Evolutionary conservation across 2,329 filamentous ascomycete species (phyloP).

Genomic region (Parastagonospora nodorum): DNA sequence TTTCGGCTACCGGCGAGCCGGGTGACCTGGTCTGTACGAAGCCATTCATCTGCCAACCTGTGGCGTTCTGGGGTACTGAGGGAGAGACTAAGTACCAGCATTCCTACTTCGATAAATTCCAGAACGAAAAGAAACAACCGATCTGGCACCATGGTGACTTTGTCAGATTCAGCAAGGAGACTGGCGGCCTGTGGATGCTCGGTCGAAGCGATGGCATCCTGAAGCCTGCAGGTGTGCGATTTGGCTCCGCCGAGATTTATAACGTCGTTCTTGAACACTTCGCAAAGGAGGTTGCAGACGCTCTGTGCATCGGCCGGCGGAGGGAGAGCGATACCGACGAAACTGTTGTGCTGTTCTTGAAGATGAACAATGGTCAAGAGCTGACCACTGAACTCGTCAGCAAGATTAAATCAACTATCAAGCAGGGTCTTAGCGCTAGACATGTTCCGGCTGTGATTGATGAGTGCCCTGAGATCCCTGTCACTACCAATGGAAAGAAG

Average conservation of each 20-base stretch:
- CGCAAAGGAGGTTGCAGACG: conserved; percentile 76
- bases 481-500: conserved; percentile 96
- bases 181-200: conserved; percentile 85
- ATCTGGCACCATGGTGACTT: conserved; percentile 98
- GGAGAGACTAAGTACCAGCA: conserved; percentile 78
- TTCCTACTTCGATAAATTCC: conserved; percentile 88
- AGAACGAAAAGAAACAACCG: conserved; percentile 45
- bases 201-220: conserved; percentile 90
- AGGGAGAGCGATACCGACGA: conserved; percentile 76
- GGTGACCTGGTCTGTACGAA: conserved; percentile 87
- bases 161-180: conserved; percentile 70
- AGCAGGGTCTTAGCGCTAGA: conserved; percentile 79
- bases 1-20: conserved; percentile 67
- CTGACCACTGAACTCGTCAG: conserved; percentile 66
- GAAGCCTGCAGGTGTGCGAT: conserved; percentile 89
- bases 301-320: conserved; percentile 82
- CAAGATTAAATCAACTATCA: conserved; percentile 70
- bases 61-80: conserved; percentile 80
- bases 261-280: conserved; percentile 90
- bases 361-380: conserved; percentile 65
- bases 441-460: conserved; percentile 88
- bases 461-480: conserved; percentile 83
- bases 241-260: conserved; percentile 95
- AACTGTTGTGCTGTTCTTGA: conserved; percentile 85
- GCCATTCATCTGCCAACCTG: conserved; percentile 89